These are phyloP conservation scores for Chamaecrista fasciculata DNA, from an alignment of 306 rosid species.

Conservation along the genomic window DNA sequence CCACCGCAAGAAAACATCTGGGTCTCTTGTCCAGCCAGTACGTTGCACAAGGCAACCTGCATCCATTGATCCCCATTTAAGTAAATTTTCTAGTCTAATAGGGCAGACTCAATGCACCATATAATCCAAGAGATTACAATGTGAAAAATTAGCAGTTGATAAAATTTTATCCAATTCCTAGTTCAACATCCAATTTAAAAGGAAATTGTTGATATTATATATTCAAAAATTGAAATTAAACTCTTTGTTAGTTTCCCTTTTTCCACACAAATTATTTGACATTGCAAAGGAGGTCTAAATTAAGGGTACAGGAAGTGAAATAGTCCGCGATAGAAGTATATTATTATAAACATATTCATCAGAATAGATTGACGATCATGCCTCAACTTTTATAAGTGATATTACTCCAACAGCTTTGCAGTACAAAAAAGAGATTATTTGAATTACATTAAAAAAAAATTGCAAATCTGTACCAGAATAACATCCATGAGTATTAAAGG, in stretches of 20 bases:
- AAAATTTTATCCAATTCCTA: conserved; percentile 8
- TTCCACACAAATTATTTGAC: background rate
- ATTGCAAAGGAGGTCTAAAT: background rate
- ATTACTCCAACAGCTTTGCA: conserved; percentile 2
- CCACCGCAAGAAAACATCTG: conserved; percentile 71
- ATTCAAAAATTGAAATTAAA: conserved; percentile 26
- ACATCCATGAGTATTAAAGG: conserved; percentile 82
- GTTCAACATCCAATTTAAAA: background rate
- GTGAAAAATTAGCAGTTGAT: background rate
- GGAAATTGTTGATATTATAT: conserved; percentile 1
- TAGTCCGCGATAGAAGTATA: background rate
- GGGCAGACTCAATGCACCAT: conserved; percentile 14
- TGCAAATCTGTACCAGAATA: conserved; percentile 70
- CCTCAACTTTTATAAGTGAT: background rate
- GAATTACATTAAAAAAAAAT: conserved; percentile 19
- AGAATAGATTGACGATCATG: background rate
- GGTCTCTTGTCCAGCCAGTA: conserved; percentile 90
- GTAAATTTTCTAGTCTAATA: conserved; percentile 14
- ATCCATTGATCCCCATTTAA: conserved; percentile 30
- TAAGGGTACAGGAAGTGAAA: conserved; percentile 10
- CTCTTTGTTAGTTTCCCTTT: background rate
- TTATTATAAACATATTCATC: background rate
- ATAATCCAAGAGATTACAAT: conserved; percentile 16
- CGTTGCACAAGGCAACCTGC: conserved; percentile 83
- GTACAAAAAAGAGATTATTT: conserved; percentile 13